These are phyloP conservation scores for Tremella yokohamensis DNA, from an alignment of 768 basidiomycete species.

Conservation along the genomic window DNA sequence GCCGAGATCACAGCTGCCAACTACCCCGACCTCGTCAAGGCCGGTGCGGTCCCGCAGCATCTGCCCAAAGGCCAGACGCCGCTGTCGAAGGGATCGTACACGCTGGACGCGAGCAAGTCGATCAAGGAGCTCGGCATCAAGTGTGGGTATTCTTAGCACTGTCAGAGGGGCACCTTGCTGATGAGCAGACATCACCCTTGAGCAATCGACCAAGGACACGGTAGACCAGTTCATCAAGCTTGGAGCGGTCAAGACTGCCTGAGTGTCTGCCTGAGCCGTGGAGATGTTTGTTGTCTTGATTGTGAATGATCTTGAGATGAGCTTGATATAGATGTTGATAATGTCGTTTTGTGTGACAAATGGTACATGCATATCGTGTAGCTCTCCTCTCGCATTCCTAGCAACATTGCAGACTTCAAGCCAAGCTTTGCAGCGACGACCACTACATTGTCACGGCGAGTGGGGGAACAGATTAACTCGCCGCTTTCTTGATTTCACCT, in stretches of 20 bases:
- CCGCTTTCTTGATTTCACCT: conserved; percentile 30
- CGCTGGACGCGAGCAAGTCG: conserved; percentile 7
- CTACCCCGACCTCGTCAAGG: conserved; percentile 3
- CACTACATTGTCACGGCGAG: no score
- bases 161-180: neutral
- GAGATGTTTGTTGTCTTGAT: no score
- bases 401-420: no score
- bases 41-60: neutral
- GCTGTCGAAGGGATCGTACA: conserved; percentile 6
- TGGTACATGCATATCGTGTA: no score
- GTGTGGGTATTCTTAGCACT: conserved; percentile 6
- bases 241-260: conserved; percentile 3
- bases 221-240: conserved; percentile 3
- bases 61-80: conserved; percentile 1
- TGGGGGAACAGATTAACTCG: no score
- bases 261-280: no score
- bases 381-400: no score
- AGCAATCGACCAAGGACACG: conserved; percentile 5
- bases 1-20: conserved; percentile 8
- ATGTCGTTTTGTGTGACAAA: no score
- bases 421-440: no score
- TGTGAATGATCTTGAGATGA: no score
- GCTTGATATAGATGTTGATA: no score
- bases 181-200: conserved; percentile 1
- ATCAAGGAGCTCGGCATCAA: conserved; percentile 9